Conservation (phyloP, 106 monocot genomes). For the Posidonia australis region DNA sequence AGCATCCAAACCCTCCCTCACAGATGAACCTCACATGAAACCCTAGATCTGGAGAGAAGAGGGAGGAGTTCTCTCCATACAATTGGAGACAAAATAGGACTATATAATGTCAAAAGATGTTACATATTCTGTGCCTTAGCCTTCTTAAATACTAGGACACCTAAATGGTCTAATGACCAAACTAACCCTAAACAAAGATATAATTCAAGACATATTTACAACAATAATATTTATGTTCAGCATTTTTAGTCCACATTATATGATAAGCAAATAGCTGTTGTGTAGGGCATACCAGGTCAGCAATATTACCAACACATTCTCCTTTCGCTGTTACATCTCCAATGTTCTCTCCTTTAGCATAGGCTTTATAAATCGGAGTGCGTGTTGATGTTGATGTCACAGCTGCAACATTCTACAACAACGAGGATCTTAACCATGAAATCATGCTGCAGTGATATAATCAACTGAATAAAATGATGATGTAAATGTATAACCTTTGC, state of each 20-base stretch:
- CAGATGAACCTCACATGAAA: no score
- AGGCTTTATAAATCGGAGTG: constrained; percentile 97
- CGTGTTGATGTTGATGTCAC: constrained; percentile 96
- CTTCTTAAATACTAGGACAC: no score
- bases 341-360: constrained; percentile 95
- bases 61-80: no score
- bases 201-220: no score
- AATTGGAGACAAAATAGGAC: no score
- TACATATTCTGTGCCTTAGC: no score
- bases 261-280: background rate
- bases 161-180: no score
- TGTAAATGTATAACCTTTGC: constrained; percentile 43
- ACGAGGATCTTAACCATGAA: background rate
- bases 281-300: constrained; percentile 68
- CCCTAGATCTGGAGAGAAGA: no score
- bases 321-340: constrained; percentile 99
- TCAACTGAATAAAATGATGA: background rate
- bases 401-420: constrained; percentile 83
- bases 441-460: background rate
- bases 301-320: constrained; percentile 96
- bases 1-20: no score
- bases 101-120: no score
- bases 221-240: no score
- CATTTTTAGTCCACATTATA: no score
- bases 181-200: background rate